A percentile compares a stretch with the other conserved stretches of the same genome.
phyloP scores from a whole-genome alignment of 129 eudicot genomes.

The Flaveria robusta region DNA sequence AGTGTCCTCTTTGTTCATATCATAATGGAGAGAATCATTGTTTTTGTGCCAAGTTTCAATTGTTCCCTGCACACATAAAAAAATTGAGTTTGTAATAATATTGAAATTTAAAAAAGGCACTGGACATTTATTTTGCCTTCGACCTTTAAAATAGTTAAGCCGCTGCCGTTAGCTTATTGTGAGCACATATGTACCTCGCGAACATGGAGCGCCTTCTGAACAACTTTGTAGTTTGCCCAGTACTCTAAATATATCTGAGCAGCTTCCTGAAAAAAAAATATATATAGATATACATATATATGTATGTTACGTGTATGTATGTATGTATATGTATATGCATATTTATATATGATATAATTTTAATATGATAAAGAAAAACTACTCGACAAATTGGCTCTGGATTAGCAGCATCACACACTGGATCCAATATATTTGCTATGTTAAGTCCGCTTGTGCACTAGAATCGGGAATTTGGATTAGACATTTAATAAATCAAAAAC shows the following conservation, averaged over 20 bases:
- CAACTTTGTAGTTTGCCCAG: slow-evolving; percentile 29
- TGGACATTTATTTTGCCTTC: too few relatives aligned
- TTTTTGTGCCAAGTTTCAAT: not conserved
- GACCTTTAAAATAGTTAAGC: too few relatives aligned
- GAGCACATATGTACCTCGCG: slow-evolving; percentile 32
- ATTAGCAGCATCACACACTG: slow-evolving; percentile 15
- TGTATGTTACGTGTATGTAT: too few relatives aligned
- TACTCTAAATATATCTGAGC: not conserved
- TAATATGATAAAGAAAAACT: slow-evolving; percentile 1
- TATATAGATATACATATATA: too few relatives aligned
- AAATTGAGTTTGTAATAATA: too few relatives aligned
- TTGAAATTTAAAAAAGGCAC: too few relatives aligned
- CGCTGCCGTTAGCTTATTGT: not conserved
- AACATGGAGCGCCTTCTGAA: slow-evolving; percentile 30
- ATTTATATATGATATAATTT: not conserved
- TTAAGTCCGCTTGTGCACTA: slow-evolving; percentile 26
- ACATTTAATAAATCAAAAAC: not conserved
- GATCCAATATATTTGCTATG: slow-evolving; percentile 17
- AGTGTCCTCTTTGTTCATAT: slow-evolving; percentile 6
- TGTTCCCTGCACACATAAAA: slow-evolving; percentile 16
- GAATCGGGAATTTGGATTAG: not conserved
- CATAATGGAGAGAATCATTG: slow-evolving; percentile 3
- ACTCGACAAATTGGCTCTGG: slow-evolving; percentile 27
- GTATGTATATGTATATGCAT: too few relatives aligned
- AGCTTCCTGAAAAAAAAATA: slow-evolving; percentile 5